Conservation (phyloP, 1,139 yeast species). For the Suhomyces chickasaworum region DNA sequence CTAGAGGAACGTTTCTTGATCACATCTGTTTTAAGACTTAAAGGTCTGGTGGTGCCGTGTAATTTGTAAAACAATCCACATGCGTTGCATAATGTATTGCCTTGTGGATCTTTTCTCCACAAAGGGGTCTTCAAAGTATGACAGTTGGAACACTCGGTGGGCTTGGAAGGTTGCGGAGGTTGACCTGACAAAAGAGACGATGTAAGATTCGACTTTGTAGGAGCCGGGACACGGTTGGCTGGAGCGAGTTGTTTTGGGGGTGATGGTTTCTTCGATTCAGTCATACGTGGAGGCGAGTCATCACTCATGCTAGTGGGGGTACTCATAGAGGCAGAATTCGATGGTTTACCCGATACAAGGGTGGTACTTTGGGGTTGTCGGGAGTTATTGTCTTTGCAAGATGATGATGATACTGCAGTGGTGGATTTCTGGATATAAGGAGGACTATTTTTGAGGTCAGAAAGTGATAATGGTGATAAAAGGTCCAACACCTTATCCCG, state of each 20-base stretch:
- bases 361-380: not conserved
- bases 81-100: slow-evolving; percentile 61
- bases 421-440: slow-evolving; percentile 12
- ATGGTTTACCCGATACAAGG: not conserved
- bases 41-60: slow-evolving; percentile 61
- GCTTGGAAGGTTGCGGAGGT: slow-evolving; percentile 12
- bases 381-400: not conserved
- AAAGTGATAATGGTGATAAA: slow-evolving; percentile 45
- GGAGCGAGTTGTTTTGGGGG: not conserved
- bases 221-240: not conserved
- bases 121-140: slow-evolving; percentile 58
- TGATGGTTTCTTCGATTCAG: slow-evolving; percentile 5
- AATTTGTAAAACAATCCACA: slow-evolving; percentile 59
- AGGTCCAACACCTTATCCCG: slow-evolving; percentile 33
- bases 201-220: slow-evolving; percentile 38
- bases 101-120: slow-evolving; percentile 59
- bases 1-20: slow-evolving; percentile 56
- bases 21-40: slow-evolving; percentile 56
- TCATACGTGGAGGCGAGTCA: slow-evolving; percentile 25
- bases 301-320: slow-evolving; percentile 35
- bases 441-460: slow-evolving; percentile 33
- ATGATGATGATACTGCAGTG: slow-evolving; percentile 4
- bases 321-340: slow-evolving; percentile 4
- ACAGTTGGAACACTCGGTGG: slow-evolving; percentile 51
- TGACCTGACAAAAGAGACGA: slow-evolving; percentile 24